Evolutionary conservation across 1,284 basidiomycete genomes (phyloP).

Genomic region (Gymnopus androsaceus): DNA sequence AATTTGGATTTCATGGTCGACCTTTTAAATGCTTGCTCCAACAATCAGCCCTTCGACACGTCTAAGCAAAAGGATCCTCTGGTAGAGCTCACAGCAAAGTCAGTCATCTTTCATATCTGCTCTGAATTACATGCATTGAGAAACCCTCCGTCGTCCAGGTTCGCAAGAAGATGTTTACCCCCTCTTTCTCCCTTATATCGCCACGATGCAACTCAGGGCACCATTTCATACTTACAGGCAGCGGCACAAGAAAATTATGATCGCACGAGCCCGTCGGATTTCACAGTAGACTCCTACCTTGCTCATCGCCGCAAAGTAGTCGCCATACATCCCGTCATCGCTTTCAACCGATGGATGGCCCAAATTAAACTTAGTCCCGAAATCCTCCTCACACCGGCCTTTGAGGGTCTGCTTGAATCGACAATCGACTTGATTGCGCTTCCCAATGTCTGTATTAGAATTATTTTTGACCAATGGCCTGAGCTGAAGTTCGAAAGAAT

Average conservation of each 20-base stretch:
- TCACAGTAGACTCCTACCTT: background rate
- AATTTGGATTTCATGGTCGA: background rate
- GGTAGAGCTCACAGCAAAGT: background rate
- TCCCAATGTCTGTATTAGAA: background rate
- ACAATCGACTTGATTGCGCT: constrained; percentile 1
- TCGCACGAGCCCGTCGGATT: background rate
- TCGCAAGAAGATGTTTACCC: background rate
- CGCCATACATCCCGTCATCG: background rate
- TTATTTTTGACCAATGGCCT: no score
- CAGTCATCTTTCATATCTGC: background rate
- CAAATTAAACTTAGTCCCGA: background rate
- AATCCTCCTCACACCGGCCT: background rate
- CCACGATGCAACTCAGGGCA: background rate
- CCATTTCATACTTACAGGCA: background rate
- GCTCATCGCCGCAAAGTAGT: background rate
- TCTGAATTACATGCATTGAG: background rate
- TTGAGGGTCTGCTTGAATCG: background rate
- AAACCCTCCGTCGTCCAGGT: background rate
- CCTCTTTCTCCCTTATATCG: background rate
- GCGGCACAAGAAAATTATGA: background rate
- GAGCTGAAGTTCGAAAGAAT: no score
- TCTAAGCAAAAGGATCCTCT: background rate
- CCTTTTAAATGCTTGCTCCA: background rate
- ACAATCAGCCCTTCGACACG: background rate
- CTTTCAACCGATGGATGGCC: background rate